These are phyloP conservation scores for Lenzites betulinus DNA, from an alignment of 768 basidiomycete species.

Conservation along the genomic window DNA sequence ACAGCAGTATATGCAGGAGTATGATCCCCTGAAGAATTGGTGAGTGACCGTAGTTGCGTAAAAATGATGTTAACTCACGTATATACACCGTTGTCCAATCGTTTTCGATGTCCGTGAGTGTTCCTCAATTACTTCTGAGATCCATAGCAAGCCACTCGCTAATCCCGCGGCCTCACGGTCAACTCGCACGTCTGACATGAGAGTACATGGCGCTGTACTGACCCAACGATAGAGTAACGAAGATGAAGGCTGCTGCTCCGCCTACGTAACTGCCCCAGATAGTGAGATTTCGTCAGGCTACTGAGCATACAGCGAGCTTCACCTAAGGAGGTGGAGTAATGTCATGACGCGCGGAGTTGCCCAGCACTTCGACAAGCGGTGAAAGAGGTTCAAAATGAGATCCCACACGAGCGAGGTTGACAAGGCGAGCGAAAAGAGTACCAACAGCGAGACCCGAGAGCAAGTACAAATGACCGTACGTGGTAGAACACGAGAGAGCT, in stretches of 20 bases:
- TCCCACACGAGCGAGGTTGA: background rate
- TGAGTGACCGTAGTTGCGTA: background rate
- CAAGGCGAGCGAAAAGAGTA: background rate
- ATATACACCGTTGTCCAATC: constrained; percentile 83
- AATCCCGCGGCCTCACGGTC: constrained; percentile 3
- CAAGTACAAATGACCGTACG: background rate
- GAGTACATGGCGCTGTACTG: constrained; percentile 31
- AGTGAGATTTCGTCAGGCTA: background rate
- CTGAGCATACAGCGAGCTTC: background rate
- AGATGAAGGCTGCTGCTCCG: constrained; percentile 75
- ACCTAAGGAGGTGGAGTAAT: constrained; percentile 24
- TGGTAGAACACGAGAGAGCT: no score
- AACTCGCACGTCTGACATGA: background rate
- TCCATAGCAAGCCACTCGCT: constrained; percentile 93
- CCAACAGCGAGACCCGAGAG: background rate
- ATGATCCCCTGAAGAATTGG: constrained; percentile 66
- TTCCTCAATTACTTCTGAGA: constrained; percentile 96
- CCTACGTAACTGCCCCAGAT: constrained; percentile 65
- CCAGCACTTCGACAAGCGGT: constrained; percentile 1
- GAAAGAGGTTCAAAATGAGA: no score
- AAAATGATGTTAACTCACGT: constrained; percentile 53
- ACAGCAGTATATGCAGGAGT: constrained; percentile 72
- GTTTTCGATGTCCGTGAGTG: constrained; percentile 81
- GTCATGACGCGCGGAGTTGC: constrained; percentile 16
- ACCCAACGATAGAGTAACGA: constrained; percentile 93